Conservation (phyloP, 2,329 filamentous ascomycete genomes). For the Biscogniauxia marginata region DNA sequence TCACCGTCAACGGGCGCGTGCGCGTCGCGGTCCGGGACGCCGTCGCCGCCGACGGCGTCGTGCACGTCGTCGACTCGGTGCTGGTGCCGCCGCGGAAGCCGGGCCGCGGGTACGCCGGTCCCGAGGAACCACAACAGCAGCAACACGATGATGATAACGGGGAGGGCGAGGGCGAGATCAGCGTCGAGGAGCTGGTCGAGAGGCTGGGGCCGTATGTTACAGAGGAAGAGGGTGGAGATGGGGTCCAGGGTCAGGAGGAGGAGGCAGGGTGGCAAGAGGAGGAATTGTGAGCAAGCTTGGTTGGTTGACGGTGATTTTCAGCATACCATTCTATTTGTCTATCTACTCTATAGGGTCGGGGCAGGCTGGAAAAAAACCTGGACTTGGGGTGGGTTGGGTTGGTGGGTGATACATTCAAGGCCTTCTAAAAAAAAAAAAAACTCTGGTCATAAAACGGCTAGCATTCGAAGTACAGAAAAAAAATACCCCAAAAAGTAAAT, state of each 20-base stretch:
- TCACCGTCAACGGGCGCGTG: slow-evolving; percentile 74
- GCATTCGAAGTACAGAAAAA: no score
- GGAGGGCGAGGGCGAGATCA: slow-evolving; percentile 48
- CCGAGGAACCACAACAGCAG: no score
- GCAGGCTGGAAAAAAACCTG: no score
- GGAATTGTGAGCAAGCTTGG: background rate
- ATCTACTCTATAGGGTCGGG: no score
- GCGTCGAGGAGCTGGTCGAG: slow-evolving; percentile 21
- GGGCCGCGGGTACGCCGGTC: slow-evolving; percentile 34
- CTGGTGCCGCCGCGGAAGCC: slow-evolving; percentile 70
- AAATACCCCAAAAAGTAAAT: no score
- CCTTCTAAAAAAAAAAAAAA: no score
- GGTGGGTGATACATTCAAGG: no score
- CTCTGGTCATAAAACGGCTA: no score
- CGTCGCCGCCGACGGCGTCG: slow-evolving; percentile 74
- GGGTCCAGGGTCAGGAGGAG: slow-evolving; percentile 1
- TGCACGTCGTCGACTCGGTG: slow-evolving; percentile 73
- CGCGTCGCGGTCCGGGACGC: slow-evolving; percentile 67
- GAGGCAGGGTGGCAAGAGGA: background rate
- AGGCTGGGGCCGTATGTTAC: slow-evolving; percentile 37
- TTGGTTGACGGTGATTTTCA: no score
- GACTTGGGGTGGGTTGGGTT: no score
- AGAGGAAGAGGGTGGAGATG: slow-evolving; percentile 26
- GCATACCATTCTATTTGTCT: no score
- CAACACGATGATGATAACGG: no score